Base-by-base conservation (phyloP, 805 yeast species). In the Nadsonia fulvescens region DNA sequence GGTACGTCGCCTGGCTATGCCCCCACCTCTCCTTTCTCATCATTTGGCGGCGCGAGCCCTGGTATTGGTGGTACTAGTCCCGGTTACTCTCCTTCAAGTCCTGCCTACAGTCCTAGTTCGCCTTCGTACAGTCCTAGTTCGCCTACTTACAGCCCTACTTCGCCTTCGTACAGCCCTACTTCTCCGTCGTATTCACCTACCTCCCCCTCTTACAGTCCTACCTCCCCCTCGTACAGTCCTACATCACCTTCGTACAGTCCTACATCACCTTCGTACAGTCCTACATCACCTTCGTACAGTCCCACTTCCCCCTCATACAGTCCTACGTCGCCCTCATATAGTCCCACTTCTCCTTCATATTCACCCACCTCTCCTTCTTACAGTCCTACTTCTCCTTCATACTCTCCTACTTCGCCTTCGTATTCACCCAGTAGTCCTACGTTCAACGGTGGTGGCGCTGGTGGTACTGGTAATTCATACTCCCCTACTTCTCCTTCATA, bases 181-280 rank as follows among this genome's bases (percentile, higher is more conserved):
- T 66, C 78, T 1, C 86, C 92, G 39, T 45, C 62, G 4, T 78
- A 78, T 43, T 61, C 74, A 1, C 91, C 93, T 30, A 78, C 93
- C 0, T 72, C 86, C 0, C 93, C 93, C 32, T 44, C 57, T 2
- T 79, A 79, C 49, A 62, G 73, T 1, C 92, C 93, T 24, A 75
- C 89, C 2, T 68, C 78, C 4, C 86, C 89, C 37, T 34, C 47
- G 14, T 66, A 70, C 47, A 52, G 64, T 0, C 79, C 79, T 28
- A 70, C 78, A 1, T 62, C 70, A 8, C 76, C 76, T 34, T 33
- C 49, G 2, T 70, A 69, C 40, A 54, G 66, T 1, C 83, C 86
- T 31, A 72, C 83, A 0, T 68, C 81, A 1, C 89, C 91, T 38
- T 42, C 58, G 9, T 75, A 73, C 49, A 56, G 67, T 1, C 81